Base-by-base conservation (phyloP, 1,139 yeast species). In the Hansenula sp. region DNA sequence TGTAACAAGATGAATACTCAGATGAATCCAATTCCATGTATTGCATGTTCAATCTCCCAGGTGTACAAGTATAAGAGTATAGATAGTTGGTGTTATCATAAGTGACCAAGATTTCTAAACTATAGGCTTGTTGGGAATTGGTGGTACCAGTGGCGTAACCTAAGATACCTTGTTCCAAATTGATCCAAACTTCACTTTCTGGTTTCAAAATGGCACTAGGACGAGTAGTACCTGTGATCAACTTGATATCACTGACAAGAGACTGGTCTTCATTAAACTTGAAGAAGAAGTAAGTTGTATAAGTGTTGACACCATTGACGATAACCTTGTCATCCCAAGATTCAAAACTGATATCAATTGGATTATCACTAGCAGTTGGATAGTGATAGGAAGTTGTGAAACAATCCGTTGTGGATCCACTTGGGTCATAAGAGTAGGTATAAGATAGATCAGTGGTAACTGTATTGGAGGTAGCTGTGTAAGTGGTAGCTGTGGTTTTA, bases 181-280 rank as follows among this genome's bases (percentile, higher is more conserved):
- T 49, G 30, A 51, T 42, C 38, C 44, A 42, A 13, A 45, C 17
- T 28, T 46, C 47, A 24, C 47, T 31, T 2, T 25, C 48, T 13
- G 43, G 41, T 8, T 15, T 4, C 4, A 42, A 15, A 3, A 8
- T 9, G 1, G 41, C 41, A 1, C 30, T 29, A 4, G 17, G 8
- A 15, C 15, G 10, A 6, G 35, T 39, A 11, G 49, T 41, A 3
- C 44, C 42, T 1, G 52, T 45, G 10, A 47, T 24, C 21, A 49
- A 33, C 21, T 44, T 43, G 16, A 52, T 47, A 32, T 50, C 53
- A 17, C 48, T 46, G 13, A 52, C 49, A 21, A 45, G 50, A 4
- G 38, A 13, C 13, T 48, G 43, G 24, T 52, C 53, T n/a, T 40
- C 29, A 12, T 52, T 48, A 45, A 51, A 52, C 37, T 51, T 52